A percentile compares a stretch with the other conserved stretches of the same genome.
Evolutionary conservation across 169 alveolate genomes (phyloP).

Genomic region (Eimeria tenella): DNA sequence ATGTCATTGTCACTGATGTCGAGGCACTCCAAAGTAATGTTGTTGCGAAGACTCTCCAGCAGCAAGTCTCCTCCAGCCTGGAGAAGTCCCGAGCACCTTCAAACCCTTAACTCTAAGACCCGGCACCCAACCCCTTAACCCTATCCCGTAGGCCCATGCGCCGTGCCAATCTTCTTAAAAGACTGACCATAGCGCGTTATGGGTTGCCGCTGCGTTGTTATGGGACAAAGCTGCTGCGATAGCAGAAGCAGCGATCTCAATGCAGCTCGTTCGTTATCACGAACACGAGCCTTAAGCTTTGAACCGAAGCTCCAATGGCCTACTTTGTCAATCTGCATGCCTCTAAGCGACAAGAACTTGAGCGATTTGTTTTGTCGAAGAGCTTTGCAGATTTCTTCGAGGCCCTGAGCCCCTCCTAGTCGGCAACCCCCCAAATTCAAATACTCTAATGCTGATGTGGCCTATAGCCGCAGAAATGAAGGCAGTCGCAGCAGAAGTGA

Average conservation of each 20-base stretch:
- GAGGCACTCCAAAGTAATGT: neutral
- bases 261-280: too few relatives aligned
- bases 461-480: neutral
- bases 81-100: neutral
- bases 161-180: too few relatives aligned
- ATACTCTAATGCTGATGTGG: neutral
- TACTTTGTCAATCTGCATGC: neutral
- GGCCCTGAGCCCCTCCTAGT: neutral
- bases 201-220: too few relatives aligned
- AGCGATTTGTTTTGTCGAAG: neutral
- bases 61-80: conserved; percentile 22
- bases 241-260: too few relatives aligned
- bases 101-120: conserved; percentile 4
- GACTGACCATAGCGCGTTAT: too few relatives aligned
- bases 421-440: neutral
- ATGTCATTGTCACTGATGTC: conserved; percentile 32
- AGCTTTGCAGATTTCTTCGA: conserved; percentile 9
- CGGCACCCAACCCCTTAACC: neutral
- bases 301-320: neutral
- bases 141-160: neutral
- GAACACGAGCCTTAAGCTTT: neutral
- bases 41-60: conserved; percentile 29
- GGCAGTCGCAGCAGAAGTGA: conserved; percentile 11
- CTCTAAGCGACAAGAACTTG: neutral
- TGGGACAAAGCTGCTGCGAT: too few relatives aligned